A percentile compares a stretch with the other conserved stretches of the same genome.
Conservation (phyloP, 495 filamentous ascomycete genomes). For the Talaromyces liani region DNA sequence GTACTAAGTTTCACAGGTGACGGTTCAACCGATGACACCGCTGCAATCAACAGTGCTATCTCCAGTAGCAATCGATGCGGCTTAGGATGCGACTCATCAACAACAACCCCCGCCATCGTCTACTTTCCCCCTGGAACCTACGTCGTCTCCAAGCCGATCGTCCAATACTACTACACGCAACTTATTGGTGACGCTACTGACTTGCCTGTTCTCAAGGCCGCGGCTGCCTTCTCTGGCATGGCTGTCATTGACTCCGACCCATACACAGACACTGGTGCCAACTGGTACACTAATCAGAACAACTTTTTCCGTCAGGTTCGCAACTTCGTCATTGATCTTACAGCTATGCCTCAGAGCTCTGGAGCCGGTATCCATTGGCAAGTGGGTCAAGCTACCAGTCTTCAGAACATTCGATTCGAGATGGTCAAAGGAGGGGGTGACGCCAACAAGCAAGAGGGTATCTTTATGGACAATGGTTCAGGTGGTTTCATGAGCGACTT, state of each 20-base stretch:
- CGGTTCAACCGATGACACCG: constrained; percentile 76
- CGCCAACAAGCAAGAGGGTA: constrained; percentile 73
- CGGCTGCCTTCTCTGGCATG: constrained; percentile 68
- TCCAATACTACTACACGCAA: constrained; percentile 75
- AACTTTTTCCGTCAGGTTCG: constrained; percentile 97
- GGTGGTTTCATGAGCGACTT: constrained; percentile 86
- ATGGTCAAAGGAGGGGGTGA: constrained; percentile 67
- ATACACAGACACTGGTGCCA: constrained; percentile 53
- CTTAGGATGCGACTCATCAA: constrained; percentile 72
- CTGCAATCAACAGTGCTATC: constrained; percentile 83
- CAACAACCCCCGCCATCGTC: constrained; percentile 63
- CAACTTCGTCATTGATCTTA: constrained; percentile 88
- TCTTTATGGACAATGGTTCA: constrained; percentile 96
- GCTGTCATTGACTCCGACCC: constrained; percentile 87
- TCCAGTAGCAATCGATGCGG: constrained; percentile 70
- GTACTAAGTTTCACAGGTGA: constrained; percentile 46
- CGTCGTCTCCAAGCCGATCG: constrained; percentile 57
- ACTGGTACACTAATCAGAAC: constrained; percentile 92
- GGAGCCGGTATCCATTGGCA: constrained; percentile 96
- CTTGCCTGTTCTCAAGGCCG: constrained; percentile 71
- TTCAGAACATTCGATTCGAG: constrained; percentile 87
- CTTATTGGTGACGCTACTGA: constrained; percentile 66
- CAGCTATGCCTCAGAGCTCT: constrained; percentile 50
- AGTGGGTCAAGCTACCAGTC: constrained; percentile 86
- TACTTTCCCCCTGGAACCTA: constrained; percentile 81